Percentiles rank a stretch among this genome's conserved stretches.
These are phyloP conservation scores for Stromatinia cepivora DNA, from an alignment of 2,329 filamentous ascomycete genomes.

Conservation along the genomic window DNA sequence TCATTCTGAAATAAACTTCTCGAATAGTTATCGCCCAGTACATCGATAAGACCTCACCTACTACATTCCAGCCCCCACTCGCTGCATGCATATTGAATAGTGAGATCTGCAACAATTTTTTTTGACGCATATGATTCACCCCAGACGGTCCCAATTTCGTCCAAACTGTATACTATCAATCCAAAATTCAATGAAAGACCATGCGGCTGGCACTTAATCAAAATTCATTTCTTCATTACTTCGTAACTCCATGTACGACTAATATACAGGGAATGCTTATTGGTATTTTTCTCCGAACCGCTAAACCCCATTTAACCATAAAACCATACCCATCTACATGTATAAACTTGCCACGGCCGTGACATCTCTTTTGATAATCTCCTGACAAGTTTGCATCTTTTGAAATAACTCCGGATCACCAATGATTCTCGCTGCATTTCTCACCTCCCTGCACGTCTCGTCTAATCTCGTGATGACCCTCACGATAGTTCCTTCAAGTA, in stretches of 20 bases:
- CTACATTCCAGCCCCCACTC: too few relatives aligned
- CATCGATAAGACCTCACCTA: too few relatives aligned
- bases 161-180: not conserved
- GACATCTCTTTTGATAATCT: slow-evolving; percentile 96
- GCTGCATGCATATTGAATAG: not conserved
- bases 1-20: too few relatives aligned
- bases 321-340: slow-evolving; percentile 59
- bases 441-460: slow-evolving; percentile 95
- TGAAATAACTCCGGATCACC: slow-evolving; percentile 89
- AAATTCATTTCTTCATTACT: slow-evolving; percentile 4
- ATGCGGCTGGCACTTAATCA: not conserved
- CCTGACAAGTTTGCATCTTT: slow-evolving; percentile 97
- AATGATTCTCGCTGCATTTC: slow-evolving; percentile 93
- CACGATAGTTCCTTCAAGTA: slow-evolving; percentile 96
- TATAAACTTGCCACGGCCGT: slow-evolving; percentile 87
- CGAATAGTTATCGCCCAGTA: too few relatives aligned
- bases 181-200: too few relatives aligned
- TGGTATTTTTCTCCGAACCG: not conserved
- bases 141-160: not conserved
- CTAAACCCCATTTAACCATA: not conserved
- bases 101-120: not conserved
- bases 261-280: not conserved
- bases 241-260: slow-evolving; percentile 2
- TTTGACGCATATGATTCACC: not conserved
- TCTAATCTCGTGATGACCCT: slow-evolving; percentile 90